Base-by-base conservation (phyloP, 768 basidiomycete genomes). In the Agaricus blazei region DNA sequence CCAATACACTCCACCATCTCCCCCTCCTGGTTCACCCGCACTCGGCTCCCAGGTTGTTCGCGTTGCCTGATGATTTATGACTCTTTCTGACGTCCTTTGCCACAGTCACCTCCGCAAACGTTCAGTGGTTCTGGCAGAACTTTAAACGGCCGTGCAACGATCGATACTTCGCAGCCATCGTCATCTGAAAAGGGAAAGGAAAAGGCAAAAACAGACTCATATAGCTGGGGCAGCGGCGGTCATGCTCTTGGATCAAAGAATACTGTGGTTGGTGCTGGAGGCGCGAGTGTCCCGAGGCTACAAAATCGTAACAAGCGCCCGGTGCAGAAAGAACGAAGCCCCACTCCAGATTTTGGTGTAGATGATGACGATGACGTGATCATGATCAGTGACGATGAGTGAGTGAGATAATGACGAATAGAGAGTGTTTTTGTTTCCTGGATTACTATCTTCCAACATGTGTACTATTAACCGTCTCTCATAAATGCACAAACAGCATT, bases 321-420 rank as follows among this genome's bases (percentile, higher is more conserved):
- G 53, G 70, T 71, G 59, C 64, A 65, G 64, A 74, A 74, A 63
- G 67, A 73, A 62, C 74, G 83, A 60, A 88, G 82, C 65, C 88
- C 84, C 31, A 79, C 84, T n/a, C 90, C 85, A 34, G 89, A 90
- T 63, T 91, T 82, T 77, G 88, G 87, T 28, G 85, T 90, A n/a
- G 87, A 88, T 58, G 88, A 90, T 37, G 89, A 91, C 52, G 88
- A 89, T 49, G 87, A 89, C 54, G 81, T 87, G 43, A 91, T 93
- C 56, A 86, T 93, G 65, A 90, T 94, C 65, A 90, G 88, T 60
- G 92, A 93, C 66, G 89, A 67, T 53, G 64, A 48, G 27, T 51
- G 46, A 60, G 9, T 19, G 41, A 58, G 40, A 11, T 48, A 46
- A 27, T 53, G 34, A 11, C 26, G 12, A n/a, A 51, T 53, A 54